Evolutionary conservation across 1,139 yeast species (phyloP).

Genomic region (Hemisphaericaspora xylanilytica): DNA sequence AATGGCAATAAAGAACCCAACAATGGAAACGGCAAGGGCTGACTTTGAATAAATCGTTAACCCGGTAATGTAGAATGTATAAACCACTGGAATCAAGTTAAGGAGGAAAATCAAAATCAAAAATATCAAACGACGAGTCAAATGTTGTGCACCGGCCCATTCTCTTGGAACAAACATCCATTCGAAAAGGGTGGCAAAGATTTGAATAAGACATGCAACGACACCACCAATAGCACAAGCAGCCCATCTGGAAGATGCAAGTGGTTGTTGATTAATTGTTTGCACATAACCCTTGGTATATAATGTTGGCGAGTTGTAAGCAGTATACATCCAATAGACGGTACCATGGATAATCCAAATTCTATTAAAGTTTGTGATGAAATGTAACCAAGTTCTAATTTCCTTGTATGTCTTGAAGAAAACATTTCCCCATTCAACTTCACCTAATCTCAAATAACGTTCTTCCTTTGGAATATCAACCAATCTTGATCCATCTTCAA

Average conservation of each 20-base stretch:
- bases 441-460: slow-evolving; percentile 86
- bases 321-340: slow-evolving; percentile 90
- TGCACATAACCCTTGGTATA: slow-evolving; percentile 87
- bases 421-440: slow-evolving; percentile 87
- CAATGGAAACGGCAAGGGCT: slow-evolving; percentile 80
- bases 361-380: slow-evolving; percentile 94
- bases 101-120: slow-evolving; percentile 61
- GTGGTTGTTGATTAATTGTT: slow-evolving; percentile 78
- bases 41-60: slow-evolving; percentile 64
- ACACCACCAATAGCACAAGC: slow-evolving; percentile 91
- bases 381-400: slow-evolving; percentile 97
- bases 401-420: slow-evolving; percentile 96
- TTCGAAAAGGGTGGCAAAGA: slow-evolving; percentile 85
- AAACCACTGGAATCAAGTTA: slow-evolving; percentile 84
- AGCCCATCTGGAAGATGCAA: slow-evolving; percentile 89
- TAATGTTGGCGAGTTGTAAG: slow-evolving; percentile 87
- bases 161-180: slow-evolving; percentile 97
- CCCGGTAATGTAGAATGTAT: slow-evolving; percentile 82
- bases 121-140: slow-evolving; percentile 82
- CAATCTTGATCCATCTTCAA: slow-evolving; percentile 88
- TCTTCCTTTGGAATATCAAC: slow-evolving; percentile 89
- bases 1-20: slow-evolving; percentile 85
- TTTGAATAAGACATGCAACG: slow-evolving; percentile 76
- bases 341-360: slow-evolving; percentile 94
- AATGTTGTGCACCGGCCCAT: slow-evolving; percentile 99